Base-by-base conservation (phyloP, 345 rosid species). In the Eucalyptus pauciflora region DNA sequence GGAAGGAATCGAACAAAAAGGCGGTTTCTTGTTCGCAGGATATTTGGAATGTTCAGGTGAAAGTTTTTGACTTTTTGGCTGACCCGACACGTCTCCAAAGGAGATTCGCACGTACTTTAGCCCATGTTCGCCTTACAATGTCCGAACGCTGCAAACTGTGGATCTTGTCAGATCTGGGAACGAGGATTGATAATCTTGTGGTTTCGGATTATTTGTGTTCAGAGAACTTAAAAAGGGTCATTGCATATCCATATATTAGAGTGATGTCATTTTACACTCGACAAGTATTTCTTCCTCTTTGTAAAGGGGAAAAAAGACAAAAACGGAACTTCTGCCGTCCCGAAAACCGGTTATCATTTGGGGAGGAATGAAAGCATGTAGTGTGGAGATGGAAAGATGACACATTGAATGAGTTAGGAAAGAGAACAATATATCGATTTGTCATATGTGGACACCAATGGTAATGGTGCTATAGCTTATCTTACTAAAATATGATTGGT, bases 231-330 rank as follows among this genome's bases (percentile, higher is more conserved):
- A 33, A 37, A 37, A 20, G 48, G 46, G 46, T 76, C 48, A 37
- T 3, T 20, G 5, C 46, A 20, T 0, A 76, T 37, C 83, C 7
- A 10, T 20, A 41, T 41, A 1, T 18, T 76, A 0, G 0, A 20
- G 48, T 22, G 15, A 76, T 41, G 12, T 76, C 46, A 41, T 20
- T 37, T 25, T 76, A 41, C 37, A 17, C 45, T 69, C 45, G 24
- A 27, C 15, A 69, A 69, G 80, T 69, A 69, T 3, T 33, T 69
- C 80, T 31, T 67, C 41, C 41, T 7, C 41, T 4, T 1, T 17
- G 41, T 16, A 31, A 67, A 4, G 79, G 18, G 79, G 5, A 4
- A 15, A 31, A 13, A 8, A n/a, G 15, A 5, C 1, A 60, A 27
- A 29, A 60, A 27, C 2, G 25, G 25, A 69, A 71, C 33, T 71